phyloP scores from a whole-genome alignment of 2,329 filamentous ascomycete species.

The Colletotrichum musae region DNA sequence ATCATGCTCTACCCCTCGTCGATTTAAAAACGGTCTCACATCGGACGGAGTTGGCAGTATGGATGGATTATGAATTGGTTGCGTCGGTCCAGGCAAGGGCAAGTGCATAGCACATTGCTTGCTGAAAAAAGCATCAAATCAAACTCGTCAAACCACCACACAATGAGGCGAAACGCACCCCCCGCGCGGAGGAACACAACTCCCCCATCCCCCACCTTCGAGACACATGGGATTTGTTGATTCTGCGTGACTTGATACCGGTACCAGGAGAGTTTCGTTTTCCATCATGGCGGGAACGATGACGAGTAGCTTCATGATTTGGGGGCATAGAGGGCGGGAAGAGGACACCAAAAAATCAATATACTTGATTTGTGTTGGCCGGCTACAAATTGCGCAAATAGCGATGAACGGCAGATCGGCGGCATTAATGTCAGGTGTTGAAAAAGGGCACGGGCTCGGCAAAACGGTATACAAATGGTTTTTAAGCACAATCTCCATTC shows the following conservation, averaged over 20 bases:
- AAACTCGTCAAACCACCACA: constrained; percentile 61
- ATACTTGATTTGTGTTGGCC: constrained; percentile 41
- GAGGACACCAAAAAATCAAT: constrained; percentile 37
- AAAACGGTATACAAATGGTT: constrained; percentile 41
- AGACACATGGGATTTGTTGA: constrained; percentile 40
- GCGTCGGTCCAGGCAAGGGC: constrained; percentile 72
- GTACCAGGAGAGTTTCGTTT: constrained; percentile 24
- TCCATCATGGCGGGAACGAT: constrained; percentile 24
- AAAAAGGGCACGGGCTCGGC: constrained; percentile 40
- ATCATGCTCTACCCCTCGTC: constrained; percentile 98
- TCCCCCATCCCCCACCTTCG: constrained; percentile 46
- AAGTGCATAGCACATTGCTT: constrained; percentile 65
- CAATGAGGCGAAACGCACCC: constrained; percentile 41
- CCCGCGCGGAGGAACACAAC: constrained; percentile 40
- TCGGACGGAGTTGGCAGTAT: constrained; percentile 74
- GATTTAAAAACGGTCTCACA: constrained; percentile 78
- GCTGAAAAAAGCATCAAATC: constrained; percentile 65
- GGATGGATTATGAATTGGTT: constrained; percentile 74
- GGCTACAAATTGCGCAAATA: constrained; percentile 39
- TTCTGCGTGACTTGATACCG: constrained; percentile 37
- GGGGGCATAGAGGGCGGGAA: constrained; percentile 39
- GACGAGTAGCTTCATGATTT: constrained; percentile 39
- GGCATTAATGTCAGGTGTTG: constrained; percentile 42
- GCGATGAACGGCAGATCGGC: constrained; percentile 41
- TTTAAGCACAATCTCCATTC: constrained; percentile 27